Evolutionary conservation across 148 eudicot genomes (phyloP).

Genomic region (Rheum nobile): DNA sequence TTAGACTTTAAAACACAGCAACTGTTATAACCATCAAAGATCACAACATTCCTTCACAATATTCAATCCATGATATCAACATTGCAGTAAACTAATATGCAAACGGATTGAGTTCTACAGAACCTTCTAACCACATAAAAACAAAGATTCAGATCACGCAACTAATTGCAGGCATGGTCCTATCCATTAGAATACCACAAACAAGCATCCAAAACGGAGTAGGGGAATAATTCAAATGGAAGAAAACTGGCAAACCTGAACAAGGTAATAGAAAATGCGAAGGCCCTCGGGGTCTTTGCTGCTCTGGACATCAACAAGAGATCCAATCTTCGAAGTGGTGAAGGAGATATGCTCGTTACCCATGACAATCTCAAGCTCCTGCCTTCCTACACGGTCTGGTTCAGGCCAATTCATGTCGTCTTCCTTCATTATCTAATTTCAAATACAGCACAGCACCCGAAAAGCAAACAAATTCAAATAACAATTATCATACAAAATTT

Average conservation of each 20-base stretch:
- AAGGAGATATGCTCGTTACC: slow-evolving; percentile 85
- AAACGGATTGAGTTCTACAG: not conserved
- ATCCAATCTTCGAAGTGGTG: slow-evolving; percentile 83
- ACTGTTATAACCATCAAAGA: not conserved
- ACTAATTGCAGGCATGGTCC: not conserved
- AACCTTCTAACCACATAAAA: not conserved
- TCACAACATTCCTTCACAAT: not conserved
- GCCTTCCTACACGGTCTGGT: slow-evolving; percentile 77
- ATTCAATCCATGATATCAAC: not conserved
- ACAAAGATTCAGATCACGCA: not conserved
- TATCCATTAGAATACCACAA: not conserved
- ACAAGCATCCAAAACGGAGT: not conserved
- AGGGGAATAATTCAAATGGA: not conserved
- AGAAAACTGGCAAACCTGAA: slow-evolving; percentile 37
- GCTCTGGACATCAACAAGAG: slow-evolving; percentile 82
- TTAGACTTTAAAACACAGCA: too few relatives aligned
- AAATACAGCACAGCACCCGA: not conserved
- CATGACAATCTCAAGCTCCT: slow-evolving; percentile 86
- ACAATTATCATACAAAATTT: not conserved
- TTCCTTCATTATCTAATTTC: slow-evolving; percentile 67
- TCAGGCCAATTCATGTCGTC: slow-evolving; percentile 78
- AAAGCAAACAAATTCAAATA: not conserved
- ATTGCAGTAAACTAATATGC: not conserved
- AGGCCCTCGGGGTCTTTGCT: slow-evolving; percentile 89
- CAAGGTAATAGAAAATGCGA: slow-evolving; percentile 79